Evolutionary conservation across 805 yeast species (phyloP).

Genomic region (Metschnikowia baotianmanensis): DNA sequence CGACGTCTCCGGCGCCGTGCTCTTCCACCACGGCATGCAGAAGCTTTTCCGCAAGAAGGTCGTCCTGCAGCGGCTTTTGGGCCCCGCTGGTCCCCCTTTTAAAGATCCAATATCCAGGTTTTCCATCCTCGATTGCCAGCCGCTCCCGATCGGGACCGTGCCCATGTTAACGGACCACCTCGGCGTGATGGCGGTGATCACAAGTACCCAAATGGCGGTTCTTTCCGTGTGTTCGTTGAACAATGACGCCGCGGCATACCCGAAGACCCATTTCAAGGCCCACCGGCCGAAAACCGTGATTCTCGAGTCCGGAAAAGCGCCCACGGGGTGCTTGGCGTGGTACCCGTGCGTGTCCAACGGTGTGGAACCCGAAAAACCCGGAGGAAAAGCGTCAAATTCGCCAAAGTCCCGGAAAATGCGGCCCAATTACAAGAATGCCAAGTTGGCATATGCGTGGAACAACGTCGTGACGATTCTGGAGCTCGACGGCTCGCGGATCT

Average conservation of each 20-base stretch:
- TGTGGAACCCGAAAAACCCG: no score
- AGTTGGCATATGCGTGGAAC: constrained; percentile 70
- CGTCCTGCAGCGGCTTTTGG: constrained; percentile 50
- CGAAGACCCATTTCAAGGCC: constrained; percentile 51
- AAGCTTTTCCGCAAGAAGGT: constrained; percentile 52
- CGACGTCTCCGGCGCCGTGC: constrained; percentile 43
- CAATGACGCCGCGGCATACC: constrained; percentile 22
- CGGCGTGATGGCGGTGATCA: constrained; percentile 61
- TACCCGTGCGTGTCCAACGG: constrained; percentile 59
- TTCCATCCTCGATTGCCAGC: constrained; percentile 32
- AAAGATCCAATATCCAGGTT: constrained; percentile 14
- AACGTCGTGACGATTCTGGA: constrained; percentile 57
- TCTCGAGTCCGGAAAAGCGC: constrained; percentile 22
- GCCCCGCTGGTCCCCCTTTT: constrained; percentile 34
- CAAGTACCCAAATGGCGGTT: constrained; percentile 48
- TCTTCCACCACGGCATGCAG: constrained; percentile 62
- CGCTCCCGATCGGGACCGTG: constrained; percentile 61
- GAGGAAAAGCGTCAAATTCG: no score
- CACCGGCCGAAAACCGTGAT: constrained; percentile 43
- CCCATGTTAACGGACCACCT: constrained; percentile 53
- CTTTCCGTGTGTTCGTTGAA: constrained; percentile 52
- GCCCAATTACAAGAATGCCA: constrained; percentile 35
- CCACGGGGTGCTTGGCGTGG: constrained; percentile 55
- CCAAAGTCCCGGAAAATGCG: no score
- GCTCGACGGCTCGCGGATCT: constrained; percentile 37